phyloP scores from a whole-genome alignment of 352 stramenopile genomes.

The Pythium grandisporangium region DNA sequence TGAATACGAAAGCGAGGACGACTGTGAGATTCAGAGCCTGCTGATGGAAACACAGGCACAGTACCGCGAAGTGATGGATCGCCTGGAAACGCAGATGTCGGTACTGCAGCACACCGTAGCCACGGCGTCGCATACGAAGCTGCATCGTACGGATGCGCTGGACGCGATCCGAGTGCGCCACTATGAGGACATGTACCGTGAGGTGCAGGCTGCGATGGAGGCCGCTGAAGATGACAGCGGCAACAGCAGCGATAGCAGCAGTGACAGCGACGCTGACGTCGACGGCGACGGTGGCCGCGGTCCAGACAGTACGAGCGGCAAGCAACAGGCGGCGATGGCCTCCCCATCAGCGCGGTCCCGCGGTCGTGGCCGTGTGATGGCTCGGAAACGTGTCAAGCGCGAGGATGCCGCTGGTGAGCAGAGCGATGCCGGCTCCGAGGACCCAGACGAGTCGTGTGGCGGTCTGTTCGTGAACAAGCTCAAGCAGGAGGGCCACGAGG shows the following conservation, averaged over 20 bases:
- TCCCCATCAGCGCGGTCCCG: too few relatives aligned
- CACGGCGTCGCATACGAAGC: conserved; percentile 34
- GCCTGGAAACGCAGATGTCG: conserved; percentile 29
- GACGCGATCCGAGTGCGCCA: conserved; percentile 42
- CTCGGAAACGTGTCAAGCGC: too few relatives aligned
- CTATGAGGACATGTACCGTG: conserved; percentile 65
- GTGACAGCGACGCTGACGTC: conserved; percentile 39
- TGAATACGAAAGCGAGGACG: conserved; percentile 42
- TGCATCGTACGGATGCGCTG: conserved; percentile 32
- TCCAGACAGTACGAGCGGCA: not conserved
- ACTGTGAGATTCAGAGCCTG: conserved; percentile 44
- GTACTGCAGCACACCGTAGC: conserved; percentile 26
- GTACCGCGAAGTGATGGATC: conserved; percentile 28
- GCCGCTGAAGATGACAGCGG: too few relatives aligned
- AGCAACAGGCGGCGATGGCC: not conserved
- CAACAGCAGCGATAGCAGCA: conserved; percentile 27
- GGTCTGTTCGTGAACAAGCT: conserved; percentile 73
- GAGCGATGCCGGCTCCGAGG: conserved; percentile 11
- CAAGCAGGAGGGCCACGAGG: conserved; percentile 57
- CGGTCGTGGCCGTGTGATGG: too few relatives aligned
- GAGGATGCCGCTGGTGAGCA: too few relatives aligned
- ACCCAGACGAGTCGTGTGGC: conserved; percentile 50
- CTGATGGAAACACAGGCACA: conserved; percentile 33
- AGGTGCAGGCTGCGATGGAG: too few relatives aligned
- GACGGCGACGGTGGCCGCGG: conserved; percentile 12